phyloP scores from a whole-genome alignment of 768 basidiomycete genomes.

The Sporobolomyces roseus region DNA sequence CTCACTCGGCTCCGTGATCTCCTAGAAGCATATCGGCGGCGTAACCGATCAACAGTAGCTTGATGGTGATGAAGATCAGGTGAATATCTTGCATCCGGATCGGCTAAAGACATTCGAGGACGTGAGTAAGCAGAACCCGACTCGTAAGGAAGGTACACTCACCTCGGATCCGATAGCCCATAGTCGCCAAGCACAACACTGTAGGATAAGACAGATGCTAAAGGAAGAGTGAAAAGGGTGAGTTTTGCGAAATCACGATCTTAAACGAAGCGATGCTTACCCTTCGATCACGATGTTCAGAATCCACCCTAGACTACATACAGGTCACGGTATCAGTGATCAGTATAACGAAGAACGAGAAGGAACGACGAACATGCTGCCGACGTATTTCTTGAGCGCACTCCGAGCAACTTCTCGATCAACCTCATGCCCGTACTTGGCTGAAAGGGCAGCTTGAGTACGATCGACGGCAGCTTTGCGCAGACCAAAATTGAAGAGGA shows the following conservation, averaged over 20 bases:
- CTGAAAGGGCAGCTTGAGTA: not conserved
- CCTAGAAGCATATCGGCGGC: not conserved
- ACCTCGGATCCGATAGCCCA: not conserved
- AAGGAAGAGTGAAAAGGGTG: too few species aligned
- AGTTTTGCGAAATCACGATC: too few species aligned
- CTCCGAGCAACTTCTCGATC: constrained; percentile 1
- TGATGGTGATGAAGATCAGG: constrained; percentile 3
- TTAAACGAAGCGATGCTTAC: too few species aligned
- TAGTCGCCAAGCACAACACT: constrained; percentile 2
- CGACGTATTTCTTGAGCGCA: constrained; percentile 3
- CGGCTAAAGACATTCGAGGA: too few species aligned
- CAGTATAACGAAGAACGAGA: too few species aligned
- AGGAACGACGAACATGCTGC: not conserved
- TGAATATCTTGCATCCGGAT: constrained; percentile 9
- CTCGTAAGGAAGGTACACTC: not conserved
- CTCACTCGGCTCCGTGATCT: constrained; percentile 12
- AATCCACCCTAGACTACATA: constrained; percentile 12
- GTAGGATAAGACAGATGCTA: constrained; percentile 1
- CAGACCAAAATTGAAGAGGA: constrained; percentile 9
- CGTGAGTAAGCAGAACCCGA: too few species aligned
- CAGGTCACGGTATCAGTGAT: too few species aligned
- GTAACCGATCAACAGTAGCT: constrained; percentile 10
- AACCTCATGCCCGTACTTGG: constrained; percentile 10
- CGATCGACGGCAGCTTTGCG: constrained; percentile 3
- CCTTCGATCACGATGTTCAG: constrained; percentile 6